Conservation (phyloP, 2,329 filamentous ascomycete species). For the Colletotrichum plurivorum region DNA sequence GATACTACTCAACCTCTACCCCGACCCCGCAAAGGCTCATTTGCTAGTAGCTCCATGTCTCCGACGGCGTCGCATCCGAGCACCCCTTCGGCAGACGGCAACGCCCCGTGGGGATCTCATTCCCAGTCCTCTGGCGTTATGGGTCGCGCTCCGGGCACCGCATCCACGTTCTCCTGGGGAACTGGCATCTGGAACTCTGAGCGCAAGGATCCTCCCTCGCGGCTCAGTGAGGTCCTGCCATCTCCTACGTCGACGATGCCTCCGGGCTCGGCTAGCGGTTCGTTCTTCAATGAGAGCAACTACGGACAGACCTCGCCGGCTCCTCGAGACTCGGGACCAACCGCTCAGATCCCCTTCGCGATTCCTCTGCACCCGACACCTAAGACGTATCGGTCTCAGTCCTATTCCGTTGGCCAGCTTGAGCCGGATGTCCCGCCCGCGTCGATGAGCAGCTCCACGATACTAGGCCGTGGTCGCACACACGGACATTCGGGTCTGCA, state of each 20-base stretch:
- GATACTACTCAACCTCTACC: slow-evolving; percentile 78
- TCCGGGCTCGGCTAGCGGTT: slow-evolving; percentile 57
- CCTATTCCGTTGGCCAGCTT: slow-evolving; percentile 93
- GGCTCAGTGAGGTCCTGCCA: slow-evolving; percentile 80
- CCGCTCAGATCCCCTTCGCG: slow-evolving; percentile 83
- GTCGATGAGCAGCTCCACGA: slow-evolving; percentile 61
- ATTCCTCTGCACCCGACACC: slow-evolving; percentile 91
- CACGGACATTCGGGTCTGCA: slow-evolving; percentile 77
- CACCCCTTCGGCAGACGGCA: slow-evolving; percentile 75
- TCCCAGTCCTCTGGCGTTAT: slow-evolving; percentile 62
- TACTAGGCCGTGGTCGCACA: slow-evolving; percentile 66
- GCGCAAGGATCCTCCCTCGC: slow-evolving; percentile 82
- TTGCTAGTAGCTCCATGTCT: slow-evolving; percentile 82
- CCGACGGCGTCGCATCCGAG: slow-evolving; percentile 85
- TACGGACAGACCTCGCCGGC: slow-evolving; percentile 65
- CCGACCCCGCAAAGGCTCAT: slow-evolving; percentile 81
- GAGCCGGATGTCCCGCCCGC: slow-evolving; percentile 73
- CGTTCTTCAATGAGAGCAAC: slow-evolving; percentile 65
- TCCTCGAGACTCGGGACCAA: slow-evolving; percentile 67
- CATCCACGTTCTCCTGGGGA: slow-evolving; percentile 77
- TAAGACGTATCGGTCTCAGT: slow-evolving; percentile 95
- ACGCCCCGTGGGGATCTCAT: slow-evolving; percentile 69
- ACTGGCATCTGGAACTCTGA: slow-evolving; percentile 87
- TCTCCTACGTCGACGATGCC: slow-evolving; percentile 78
- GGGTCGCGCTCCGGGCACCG: slow-evolving; percentile 61